Percentiles rank a stretch among this genome's conserved stretches.
Evolutionary conservation across 2,329 filamentous ascomycete species (phyloP).

Genomic region (Alternaria burnsii): DNA sequence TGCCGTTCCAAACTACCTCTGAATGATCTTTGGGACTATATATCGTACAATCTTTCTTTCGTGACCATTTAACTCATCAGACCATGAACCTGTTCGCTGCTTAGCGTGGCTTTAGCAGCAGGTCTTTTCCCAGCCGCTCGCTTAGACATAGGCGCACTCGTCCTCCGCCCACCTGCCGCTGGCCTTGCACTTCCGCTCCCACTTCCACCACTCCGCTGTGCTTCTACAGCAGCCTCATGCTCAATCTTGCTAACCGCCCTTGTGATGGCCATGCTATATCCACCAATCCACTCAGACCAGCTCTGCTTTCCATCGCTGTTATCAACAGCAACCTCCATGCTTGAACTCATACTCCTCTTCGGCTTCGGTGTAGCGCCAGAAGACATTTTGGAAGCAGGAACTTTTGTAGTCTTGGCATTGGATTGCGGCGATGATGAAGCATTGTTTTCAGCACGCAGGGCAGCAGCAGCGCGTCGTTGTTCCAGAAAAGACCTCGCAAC

Average conservation of each 20-base stretch:
- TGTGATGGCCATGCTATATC: conserved; percentile 49
- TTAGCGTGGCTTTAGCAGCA: conserved; percentile 30
- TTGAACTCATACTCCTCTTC: conserved; percentile 17
- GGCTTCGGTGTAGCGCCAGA: conserved; percentile 12
- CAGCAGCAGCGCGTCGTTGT: conserved; percentile 32
- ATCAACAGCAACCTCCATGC: conserved; percentile 27
- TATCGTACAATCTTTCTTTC: not conserved
- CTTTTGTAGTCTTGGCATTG: conserved; percentile 5
- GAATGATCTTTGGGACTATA: too few relatives aligned
- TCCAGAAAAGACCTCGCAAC: conserved; percentile 46
- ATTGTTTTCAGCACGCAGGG: conserved; percentile 16
- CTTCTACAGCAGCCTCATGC: conserved; percentile 48
- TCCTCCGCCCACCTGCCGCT: conserved; percentile 6
- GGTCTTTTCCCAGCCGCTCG: conserved; percentile 25
- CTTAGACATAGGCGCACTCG: conserved; percentile 12
- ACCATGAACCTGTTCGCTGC: conserved; percentile 37
- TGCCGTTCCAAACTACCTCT: not conserved
- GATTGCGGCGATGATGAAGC: not conserved
- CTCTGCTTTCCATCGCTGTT: conserved; percentile 34
- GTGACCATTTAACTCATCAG: conserved; percentile 29
- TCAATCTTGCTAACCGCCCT: conserved; percentile 49
- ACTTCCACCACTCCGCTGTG: conserved; percentile 18
- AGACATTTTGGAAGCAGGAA: not conserved
- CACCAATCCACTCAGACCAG: conserved; percentile 51
- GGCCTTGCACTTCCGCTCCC: not conserved